Evolutionary conservation across 768 basidiomycete species (phyloP).

Genomic region (Termitomyces sp.): DNA sequence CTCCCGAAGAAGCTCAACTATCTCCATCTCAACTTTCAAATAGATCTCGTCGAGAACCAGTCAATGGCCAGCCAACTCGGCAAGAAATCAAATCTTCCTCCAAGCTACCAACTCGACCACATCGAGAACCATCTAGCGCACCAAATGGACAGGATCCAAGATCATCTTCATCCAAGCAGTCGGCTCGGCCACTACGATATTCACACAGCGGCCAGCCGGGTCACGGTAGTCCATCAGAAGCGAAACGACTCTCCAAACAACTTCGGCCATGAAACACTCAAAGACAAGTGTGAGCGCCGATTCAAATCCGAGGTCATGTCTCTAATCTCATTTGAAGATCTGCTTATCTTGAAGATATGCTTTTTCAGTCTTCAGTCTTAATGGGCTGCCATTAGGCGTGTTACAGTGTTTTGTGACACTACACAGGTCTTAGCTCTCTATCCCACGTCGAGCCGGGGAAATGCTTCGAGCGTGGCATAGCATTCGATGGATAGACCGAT

Average conservation of each 20-base stretch:
- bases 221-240: neutral
- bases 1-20: slow-evolving; percentile 18
- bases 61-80: slow-evolving; percentile 9
- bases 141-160: slow-evolving; percentile 9
- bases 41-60: slow-evolving; percentile 11
- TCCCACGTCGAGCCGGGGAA: neutral
- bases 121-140: neutral
- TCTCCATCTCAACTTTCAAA: slow-evolving; percentile 16
- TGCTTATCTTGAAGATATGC: no score
- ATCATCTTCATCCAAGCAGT: slow-evolving; percentile 21
- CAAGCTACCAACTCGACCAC: neutral
- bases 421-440: neutral
- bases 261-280: neutral
- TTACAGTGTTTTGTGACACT: neutral
- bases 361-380: neutral
- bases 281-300: neutral
- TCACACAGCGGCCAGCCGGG: neutral
- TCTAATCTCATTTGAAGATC: neutral
- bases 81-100: neutral
- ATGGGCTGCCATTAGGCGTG: neutral
- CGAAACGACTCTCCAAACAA: neutral
- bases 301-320: neutral
- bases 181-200: slow-evolving; percentile 18
- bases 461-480: neutral
- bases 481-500: neutral